Percentiles rank a stretch among this genome's conserved stretches.
phyloP scores from a whole-genome alignment of 1,284 basidiomycete species.

The Ustilago loliicola region DNA sequence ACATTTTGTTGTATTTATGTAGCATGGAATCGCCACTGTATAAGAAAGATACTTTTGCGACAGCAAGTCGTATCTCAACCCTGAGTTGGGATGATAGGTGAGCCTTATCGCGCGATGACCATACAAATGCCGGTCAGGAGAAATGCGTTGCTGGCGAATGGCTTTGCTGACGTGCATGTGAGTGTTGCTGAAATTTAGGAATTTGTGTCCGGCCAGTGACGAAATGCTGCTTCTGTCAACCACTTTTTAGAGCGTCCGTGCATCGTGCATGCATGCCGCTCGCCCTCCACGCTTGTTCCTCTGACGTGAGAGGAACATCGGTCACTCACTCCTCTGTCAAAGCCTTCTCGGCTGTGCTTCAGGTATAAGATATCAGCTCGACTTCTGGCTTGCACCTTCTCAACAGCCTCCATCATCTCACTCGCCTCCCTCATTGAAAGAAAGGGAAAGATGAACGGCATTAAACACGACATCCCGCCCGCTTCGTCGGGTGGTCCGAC shows the following conservation, averaged over 20 bases:
- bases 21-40: not conserved
- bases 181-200: not conserved
- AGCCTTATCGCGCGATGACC: not conserved
- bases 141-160: not conserved
- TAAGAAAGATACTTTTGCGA: too few relatives aligned
- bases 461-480: constrained; percentile 26
- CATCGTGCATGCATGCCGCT: constrained; percentile 6
- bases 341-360: not conserved
- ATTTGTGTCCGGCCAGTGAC: not conserved
- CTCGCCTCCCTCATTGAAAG: not conserved
- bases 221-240: constrained; percentile 5
- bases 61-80: too few relatives aligned
- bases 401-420: not conserved
- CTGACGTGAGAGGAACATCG: constrained; percentile 5
- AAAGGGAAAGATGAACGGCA: constrained; percentile 37
- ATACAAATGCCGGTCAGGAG: not conserved
- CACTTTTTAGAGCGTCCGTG: constrained; percentile 13
- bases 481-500: constrained; percentile 6
- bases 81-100: not conserved
- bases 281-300: not conserved
- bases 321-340: not conserved
- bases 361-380: not conserved
- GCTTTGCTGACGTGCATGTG: constrained; percentile 11
- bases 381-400: not conserved
- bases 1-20: not conserved